Conservation (phyloP, 73 alveolate species). For the Durusdinium trenchii region DNA sequence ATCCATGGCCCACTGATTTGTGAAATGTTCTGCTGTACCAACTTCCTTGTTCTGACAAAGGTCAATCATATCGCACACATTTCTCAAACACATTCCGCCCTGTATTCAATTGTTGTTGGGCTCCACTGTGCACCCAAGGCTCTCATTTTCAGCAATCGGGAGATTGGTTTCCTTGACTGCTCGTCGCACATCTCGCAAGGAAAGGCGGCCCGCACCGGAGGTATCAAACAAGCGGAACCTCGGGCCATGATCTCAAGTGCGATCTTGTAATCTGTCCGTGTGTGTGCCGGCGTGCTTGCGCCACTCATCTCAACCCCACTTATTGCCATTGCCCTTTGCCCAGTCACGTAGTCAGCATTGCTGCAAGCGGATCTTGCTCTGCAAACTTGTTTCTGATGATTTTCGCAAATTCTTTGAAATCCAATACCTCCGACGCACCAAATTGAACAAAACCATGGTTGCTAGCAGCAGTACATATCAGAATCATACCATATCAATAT, state of each 20-base stretch:
- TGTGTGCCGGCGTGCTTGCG: neutral
- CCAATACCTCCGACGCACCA: conserved; percentile 42
- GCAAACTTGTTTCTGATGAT: conserved; percentile 37
- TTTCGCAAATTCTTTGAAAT: conserved; percentile 53
- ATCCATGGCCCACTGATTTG: no score
- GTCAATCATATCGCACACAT: no score
- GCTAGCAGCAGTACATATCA: neutral
- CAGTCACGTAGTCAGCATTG: conserved; percentile 75
- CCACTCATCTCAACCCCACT: neutral
- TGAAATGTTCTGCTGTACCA: no score
- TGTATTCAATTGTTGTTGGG: no score
- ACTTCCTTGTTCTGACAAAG: no score
- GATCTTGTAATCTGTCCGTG: neutral
- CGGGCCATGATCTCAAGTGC: neutral
- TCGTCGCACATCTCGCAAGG: conserved; percentile 73
- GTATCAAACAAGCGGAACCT: conserved; percentile 88
- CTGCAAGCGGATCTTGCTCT: conserved; percentile 79
- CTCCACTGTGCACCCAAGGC: neutral
- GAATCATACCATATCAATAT: neutral
- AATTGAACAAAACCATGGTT: no score
- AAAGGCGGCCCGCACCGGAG: conserved; percentile 77
- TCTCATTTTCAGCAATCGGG: conserved; percentile 58
- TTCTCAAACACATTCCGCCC: no score
- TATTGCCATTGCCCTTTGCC: neutral
- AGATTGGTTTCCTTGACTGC: conserved; percentile 72